Evolutionary conservation across 495 filamentous ascomycete species (phyloP).

Genomic region (Xylaria sp.): DNA sequence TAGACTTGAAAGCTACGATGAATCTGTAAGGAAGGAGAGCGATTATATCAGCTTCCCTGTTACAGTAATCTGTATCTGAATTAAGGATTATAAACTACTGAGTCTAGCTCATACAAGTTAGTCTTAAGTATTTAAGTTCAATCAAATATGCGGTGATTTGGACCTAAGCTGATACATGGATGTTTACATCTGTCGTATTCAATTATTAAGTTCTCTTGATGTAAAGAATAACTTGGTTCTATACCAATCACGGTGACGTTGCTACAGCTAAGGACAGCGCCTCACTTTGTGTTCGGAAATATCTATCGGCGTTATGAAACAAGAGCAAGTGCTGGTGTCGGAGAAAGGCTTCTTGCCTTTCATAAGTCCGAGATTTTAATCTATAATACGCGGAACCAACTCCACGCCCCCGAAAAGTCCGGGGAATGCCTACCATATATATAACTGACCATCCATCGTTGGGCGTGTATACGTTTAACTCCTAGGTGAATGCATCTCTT

Average conservation of each 20-base stretch:
- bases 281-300: no score
- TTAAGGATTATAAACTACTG: background rate
- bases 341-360: background rate
- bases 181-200: no score
- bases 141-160: no score
- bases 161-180: no score
- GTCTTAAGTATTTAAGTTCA: no score
- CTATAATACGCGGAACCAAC: background rate
- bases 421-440: background rate
- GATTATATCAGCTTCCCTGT: background rate
- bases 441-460: background rate
- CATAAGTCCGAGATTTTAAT: background rate
- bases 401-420: background rate
- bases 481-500: background rate
- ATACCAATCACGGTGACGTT: no score
- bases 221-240: no score
- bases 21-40: background rate
- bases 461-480: background rate
- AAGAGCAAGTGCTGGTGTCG: no score
- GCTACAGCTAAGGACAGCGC: no score
- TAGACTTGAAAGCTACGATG: slow-evolving; percentile 28
- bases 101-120: background rate
- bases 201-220: no score
- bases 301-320: no score
- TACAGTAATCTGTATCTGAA: background rate